Percentiles rank a stretch among this genome's conserved stretches.
phyloP scores from a whole-genome alignment of 1,284 basidiomycete genomes.

The Volvariella surrecta region DNA sequence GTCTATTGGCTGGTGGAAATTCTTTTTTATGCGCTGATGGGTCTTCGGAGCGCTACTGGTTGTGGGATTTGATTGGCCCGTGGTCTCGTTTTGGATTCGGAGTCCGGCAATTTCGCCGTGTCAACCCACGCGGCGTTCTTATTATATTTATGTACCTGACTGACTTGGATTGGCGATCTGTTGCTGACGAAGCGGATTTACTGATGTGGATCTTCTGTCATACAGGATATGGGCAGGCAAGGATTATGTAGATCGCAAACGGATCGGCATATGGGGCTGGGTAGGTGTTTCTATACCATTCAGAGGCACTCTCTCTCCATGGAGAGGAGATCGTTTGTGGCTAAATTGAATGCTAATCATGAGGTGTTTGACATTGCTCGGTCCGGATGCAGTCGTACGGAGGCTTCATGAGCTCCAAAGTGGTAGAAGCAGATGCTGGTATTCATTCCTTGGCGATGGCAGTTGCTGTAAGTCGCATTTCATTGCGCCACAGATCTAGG shows the following conservation, averaged over 20 bases:
- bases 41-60: too few relatives aligned
- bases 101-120: too few relatives aligned
- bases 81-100: too few relatives aligned
- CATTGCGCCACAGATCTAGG: too few relatives aligned
- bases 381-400: slow-evolving; percentile 69
- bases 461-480: slow-evolving; percentile 79
- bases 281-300: slow-evolving; percentile 34
- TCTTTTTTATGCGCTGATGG: too few relatives aligned
- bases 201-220: slow-evolving; percentile 4
- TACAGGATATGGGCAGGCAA: slow-evolving; percentile 65
- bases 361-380: neutral
- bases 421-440: slow-evolving; percentile 79
- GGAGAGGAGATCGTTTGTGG: too few relatives aligned
- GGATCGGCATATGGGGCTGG: slow-evolving; percentile 96
- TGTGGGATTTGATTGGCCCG: too few relatives aligned
- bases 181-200: slow-evolving; percentile 6
- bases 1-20: too few relatives aligned
- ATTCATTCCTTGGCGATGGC: slow-evolving; percentile 86
- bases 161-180: too few relatives aligned
- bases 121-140: too few relatives aligned
- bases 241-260: slow-evolving; percentile 69
- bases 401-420: slow-evolving; percentile 88
- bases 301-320: neutral
- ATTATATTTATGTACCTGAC: too few relatives aligned
- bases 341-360: slow-evolving; percentile 3